Conservation (phyloP, 169 alveolate genomes). For the Babesia sp. region DNA sequence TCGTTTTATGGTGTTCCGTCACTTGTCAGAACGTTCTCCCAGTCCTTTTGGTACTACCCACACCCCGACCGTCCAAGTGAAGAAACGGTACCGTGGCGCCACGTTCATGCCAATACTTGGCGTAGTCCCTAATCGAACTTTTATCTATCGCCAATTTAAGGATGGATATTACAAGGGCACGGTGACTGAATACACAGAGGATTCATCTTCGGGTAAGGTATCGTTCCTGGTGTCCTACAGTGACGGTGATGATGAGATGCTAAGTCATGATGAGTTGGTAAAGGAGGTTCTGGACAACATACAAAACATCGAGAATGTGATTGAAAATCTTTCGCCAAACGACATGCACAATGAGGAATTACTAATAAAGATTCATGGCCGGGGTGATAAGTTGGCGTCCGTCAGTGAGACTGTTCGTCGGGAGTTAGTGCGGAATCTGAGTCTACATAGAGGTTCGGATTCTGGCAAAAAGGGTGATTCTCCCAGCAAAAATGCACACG, state of each 20-base stretch:
- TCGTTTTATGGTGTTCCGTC: conserved; percentile 48
- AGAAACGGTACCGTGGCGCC: neutral
- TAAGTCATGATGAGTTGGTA: conserved; percentile 41
- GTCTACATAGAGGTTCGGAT: neutral
- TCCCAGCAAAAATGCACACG: neutral
- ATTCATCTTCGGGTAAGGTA: neutral
- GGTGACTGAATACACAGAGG: conserved; percentile 13
- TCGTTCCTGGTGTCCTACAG: conserved; percentile 52
- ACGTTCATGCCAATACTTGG: conserved; percentile 49
- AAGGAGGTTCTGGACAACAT: conserved; percentile 37
- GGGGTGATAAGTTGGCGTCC: neutral
- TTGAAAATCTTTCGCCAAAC: conserved; percentile 28
- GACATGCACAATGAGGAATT: conserved; percentile 45
- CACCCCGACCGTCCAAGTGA: neutral
- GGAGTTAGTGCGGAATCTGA: conserved; percentile 17
- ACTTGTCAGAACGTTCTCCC: conserved; percentile 8
- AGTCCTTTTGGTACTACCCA: conserved; percentile 28
- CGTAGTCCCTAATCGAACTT: conserved; percentile 23
- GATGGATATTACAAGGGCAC: conserved; percentile 61
- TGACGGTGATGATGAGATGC: conserved; percentile 64
- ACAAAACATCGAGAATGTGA: conserved; percentile 9
- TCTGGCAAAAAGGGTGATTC: neutral
- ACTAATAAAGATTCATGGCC: neutral
- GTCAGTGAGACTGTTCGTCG: neutral
- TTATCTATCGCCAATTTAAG: conserved; percentile 47